Base-by-base conservation (phyloP, 257 asterid genomes). In the Gentiana macrophylla region DNA sequence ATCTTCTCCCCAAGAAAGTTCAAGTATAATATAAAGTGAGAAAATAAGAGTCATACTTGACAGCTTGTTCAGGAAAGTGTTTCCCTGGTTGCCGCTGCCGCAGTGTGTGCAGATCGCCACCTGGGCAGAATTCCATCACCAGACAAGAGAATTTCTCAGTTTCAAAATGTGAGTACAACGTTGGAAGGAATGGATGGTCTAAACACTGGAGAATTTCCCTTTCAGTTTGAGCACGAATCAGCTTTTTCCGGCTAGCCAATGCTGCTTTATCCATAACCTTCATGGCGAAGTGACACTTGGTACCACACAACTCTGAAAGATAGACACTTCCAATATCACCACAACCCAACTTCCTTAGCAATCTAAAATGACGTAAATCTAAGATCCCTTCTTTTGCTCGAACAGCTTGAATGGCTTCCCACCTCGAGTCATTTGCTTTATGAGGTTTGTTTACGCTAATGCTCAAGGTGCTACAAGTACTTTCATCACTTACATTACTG, bases 111-210 rank as follows among this genome's bases (percentile, higher is more conserved):
- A 84, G 60, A 70, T 84, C 94, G 32, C 94, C 94, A 38, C 94
- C 94, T 5, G 94, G 89, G 67, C 94, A 84, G 71, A 84, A 76
- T 62, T 84, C 94, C 94, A 80, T 84, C 71, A 80, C 86, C 79
- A 84, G 67, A 58, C 94, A 84, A 1, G 94, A 84, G 63, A 80
- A 80, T 53, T 84, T 80, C 58, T 84, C 94, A 1, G 94, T 80
- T 67, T 84, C 89, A 33, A 84, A 84, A 68, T 84, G 94, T 35
- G 80, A 62, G 62, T 80, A 80, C 41, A 84, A 75, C 2, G 82
- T 67, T 4, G 94, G 94, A 58, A 84, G 81, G 62, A 84, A 84
- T 5, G 94, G 94, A 72, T 84, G 94, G 60, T 84, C 94, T 61
- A 84, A 69, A 49, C 79, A 78, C 68, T 84, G 94, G 13, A 84